Conservation (phyloP, 2,329 filamentous ascomycete species). For the Fusarium nisikadoi region DNA sequence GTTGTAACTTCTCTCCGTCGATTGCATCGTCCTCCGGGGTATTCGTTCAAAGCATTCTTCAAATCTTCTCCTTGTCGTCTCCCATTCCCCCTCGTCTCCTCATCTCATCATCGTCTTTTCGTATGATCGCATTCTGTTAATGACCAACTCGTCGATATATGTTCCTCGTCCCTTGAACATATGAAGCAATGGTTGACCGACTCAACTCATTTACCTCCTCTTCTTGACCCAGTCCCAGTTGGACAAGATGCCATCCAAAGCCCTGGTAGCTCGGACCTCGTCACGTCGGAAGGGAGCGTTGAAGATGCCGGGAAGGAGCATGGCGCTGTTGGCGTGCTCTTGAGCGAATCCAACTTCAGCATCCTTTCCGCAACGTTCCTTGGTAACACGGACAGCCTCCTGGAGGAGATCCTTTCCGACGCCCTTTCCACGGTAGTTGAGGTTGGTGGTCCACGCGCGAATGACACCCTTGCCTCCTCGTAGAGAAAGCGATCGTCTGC, state of each 20-base stretch:
- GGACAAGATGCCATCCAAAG: slow-evolving; percentile 62
- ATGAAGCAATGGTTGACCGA: not conserved
- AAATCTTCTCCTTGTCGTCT: slow-evolving; percentile 9
- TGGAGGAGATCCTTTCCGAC: slow-evolving; percentile 78
- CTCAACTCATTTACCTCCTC: slow-evolving; percentile 53
- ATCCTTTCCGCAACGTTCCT: slow-evolving; percentile 74
- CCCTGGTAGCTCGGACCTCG: slow-evolving; percentile 67
- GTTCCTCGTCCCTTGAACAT: not conserved
- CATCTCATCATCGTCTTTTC: not conserved
- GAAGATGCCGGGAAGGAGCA: slow-evolving; percentile 71
- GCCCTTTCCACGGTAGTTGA: slow-evolving; percentile 75
- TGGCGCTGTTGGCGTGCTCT: slow-evolving; percentile 79
- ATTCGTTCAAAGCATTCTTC: slow-evolving; percentile 20
- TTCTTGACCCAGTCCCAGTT: slow-evolving; percentile 60
- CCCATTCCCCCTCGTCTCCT: not conserved
- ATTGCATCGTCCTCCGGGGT: slow-evolving; percentile 10
- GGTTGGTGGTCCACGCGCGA: slow-evolving; percentile 82
- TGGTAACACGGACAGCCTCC: slow-evolving; percentile 75
- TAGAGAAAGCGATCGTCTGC: slow-evolving; percentile 53
- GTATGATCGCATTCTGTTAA: not conserved
- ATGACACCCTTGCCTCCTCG: slow-evolving; percentile 75
- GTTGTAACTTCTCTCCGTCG: slow-evolving; percentile 22
- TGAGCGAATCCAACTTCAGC: slow-evolving; percentile 77
- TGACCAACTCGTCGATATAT: not conserved
- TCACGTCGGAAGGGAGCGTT: slow-evolving; percentile 68